These are phyloP conservation scores for Suillus subalutaceus DNA, from an alignment of 768 basidiomycete genomes.

Conservation along the genomic window DNA sequence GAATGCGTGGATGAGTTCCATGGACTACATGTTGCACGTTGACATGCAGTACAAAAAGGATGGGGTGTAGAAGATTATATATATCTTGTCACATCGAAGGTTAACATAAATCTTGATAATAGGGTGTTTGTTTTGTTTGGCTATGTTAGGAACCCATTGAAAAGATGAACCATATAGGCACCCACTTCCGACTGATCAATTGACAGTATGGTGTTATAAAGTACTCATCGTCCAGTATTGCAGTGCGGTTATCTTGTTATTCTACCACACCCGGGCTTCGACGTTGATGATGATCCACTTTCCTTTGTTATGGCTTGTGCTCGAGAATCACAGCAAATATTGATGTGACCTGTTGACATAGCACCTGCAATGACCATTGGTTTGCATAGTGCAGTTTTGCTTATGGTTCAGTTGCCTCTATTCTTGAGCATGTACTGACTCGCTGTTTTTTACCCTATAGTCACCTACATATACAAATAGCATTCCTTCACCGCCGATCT, in stretches of 20 bases:
- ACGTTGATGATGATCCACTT: background rate
- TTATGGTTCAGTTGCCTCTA: background rate
- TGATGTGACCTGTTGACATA: background rate
- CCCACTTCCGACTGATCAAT: too few relatives aligned
- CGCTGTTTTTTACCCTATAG: background rate
- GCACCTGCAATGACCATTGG: background rate
- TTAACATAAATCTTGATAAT: slow-evolving; percentile 4
- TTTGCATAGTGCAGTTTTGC: background rate
- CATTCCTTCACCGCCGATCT: background rate
- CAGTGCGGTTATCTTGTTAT: background rate
- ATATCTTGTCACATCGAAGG: background rate
- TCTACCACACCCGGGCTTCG: background rate
- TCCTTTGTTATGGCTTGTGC: background rate
- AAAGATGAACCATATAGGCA: background rate
- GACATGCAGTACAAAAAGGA: background rate
- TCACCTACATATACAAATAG: background rate
- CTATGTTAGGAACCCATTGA: background rate
- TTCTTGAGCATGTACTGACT: background rate
- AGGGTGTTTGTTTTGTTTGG: background rate
- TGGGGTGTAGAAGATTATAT: slow-evolving; percentile 1
- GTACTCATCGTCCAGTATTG: background rate
- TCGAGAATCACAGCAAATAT: background rate
- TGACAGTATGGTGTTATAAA: background rate
- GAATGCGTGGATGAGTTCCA: background rate
- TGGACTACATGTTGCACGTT: background rate